Conservation (phyloP, 2,329 filamentous ascomycete genomes). For the Fusarium sp. region DNA sequence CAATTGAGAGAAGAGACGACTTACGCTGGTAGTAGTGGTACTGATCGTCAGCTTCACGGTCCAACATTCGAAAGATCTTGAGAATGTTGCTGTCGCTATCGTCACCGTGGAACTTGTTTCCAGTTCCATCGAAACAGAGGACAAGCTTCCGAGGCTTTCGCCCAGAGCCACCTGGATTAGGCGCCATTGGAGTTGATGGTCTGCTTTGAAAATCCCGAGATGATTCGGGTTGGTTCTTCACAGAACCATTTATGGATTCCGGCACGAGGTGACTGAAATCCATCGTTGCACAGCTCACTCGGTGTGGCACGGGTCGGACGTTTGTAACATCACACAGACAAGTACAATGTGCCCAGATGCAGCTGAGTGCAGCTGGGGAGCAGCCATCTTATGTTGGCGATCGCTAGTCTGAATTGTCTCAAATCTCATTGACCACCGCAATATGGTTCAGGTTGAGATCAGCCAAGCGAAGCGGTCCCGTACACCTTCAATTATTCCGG, state of each 20-base stretch:
- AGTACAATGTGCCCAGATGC: not conserved
- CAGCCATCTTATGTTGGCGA: slow-evolving; percentile 31
- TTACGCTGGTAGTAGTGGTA: slow-evolving; percentile 74
- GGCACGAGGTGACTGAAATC: slow-evolving; percentile 45
- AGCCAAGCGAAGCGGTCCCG: slow-evolving; percentile 6
- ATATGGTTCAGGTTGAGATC: slow-evolving; percentile 1
- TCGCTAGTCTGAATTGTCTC: slow-evolving; percentile 28
- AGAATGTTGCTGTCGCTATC: slow-evolving; percentile 75
- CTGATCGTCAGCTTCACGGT: slow-evolving; percentile 72
- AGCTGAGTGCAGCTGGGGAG: slow-evolving; percentile 10
- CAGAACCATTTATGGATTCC: slow-evolving; percentile 24
- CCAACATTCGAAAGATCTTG: slow-evolving; percentile 78
- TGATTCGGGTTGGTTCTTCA: slow-evolving; percentile 30
- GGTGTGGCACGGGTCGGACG: not conserved
- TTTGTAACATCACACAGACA: slow-evolving; percentile 12
- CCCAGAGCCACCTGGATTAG: slow-evolving; percentile 24
- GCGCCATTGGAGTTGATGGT: slow-evolving; percentile 44
- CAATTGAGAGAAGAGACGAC: slow-evolving; percentile 31
- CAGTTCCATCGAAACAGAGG: slow-evolving; percentile 74
- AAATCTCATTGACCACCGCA: slow-evolving; percentile 16
- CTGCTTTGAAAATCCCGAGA: slow-evolving; percentile 41
- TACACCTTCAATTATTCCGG: slow-evolving; percentile 20
- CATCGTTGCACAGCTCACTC: slow-evolving; percentile 38
- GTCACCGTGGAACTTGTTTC: slow-evolving; percentile 73
- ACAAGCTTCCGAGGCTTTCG: slow-evolving; percentile 62